Conservation (phyloP, 805 yeast genomes). For the Zygotorulaspora danielsina region DNA sequence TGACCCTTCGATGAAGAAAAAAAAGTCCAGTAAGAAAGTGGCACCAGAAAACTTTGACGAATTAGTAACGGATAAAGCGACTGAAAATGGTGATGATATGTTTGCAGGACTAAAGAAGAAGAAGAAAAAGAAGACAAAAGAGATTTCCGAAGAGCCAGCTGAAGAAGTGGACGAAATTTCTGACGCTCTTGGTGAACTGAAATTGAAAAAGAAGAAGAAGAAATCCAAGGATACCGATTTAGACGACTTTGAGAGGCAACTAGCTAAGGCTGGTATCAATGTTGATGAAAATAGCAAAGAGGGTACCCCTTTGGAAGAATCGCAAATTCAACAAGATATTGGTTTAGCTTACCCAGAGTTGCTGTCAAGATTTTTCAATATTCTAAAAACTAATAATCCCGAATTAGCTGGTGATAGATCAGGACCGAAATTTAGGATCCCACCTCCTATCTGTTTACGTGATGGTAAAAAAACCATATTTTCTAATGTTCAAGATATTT, state of each 20-base stretch:
- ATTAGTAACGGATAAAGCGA: conserved; percentile 37
- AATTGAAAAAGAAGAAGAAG: conserved; percentile 81
- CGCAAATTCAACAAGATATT: conserved; percentile 40
- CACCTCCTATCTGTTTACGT: conserved; percentile 95
- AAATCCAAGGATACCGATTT: conserved; percentile 50
- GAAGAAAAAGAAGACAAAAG: conserved; percentile 75
- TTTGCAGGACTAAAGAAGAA: conserved; percentile 80
- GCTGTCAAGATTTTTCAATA: conserved; percentile 77
- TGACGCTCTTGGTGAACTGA: conserved; percentile 65
- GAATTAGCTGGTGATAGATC: conserved; percentile 96
- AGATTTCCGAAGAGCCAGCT: conserved; percentile 35
- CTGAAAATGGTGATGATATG: conserved; percentile 48
- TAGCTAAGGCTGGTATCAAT: conserved; percentile 84
- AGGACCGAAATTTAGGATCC: conserved; percentile 89
- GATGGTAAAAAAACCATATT: conserved; percentile 98
- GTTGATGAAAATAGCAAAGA: conserved; percentile 39
- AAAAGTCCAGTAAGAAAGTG: conserved; percentile 64
- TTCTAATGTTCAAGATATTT: conserved; percentile 91
- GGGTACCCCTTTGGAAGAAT: conserved; percentile 33
- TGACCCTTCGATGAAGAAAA: conserved; percentile 72
- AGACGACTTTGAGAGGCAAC: conserved; percentile 81
- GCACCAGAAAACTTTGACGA: conserved; percentile 39
- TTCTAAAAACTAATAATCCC: conserved; percentile 90
- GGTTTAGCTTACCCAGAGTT: conserved; percentile 74
- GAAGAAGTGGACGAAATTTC: conserved; percentile 45